Conservation (phyloP, 1,284 basidiomycete species). For the Moesziomyces sp. region DNA sequence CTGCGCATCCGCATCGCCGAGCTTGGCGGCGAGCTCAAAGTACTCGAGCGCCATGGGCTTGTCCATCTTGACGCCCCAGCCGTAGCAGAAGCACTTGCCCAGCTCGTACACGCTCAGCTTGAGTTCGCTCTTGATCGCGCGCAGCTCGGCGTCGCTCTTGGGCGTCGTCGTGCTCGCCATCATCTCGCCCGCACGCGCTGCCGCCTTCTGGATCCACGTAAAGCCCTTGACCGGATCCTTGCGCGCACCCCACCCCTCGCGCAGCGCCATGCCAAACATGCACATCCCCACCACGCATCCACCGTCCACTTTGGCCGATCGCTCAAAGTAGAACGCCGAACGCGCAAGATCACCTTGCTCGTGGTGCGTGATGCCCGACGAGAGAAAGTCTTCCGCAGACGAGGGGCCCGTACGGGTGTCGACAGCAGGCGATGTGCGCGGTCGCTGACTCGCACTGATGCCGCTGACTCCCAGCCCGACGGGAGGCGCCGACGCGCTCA, state of each 20-base stretch:
- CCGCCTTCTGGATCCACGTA: constrained; percentile 82
- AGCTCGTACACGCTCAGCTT: constrained; percentile 91
- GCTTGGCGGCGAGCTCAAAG: constrained; percentile 81
- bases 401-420: constrained; percentile 50
- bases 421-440: constrained; percentile 30
- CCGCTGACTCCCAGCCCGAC: constrained; percentile 2
- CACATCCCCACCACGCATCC: constrained; percentile 90
- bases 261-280: constrained; percentile 87
- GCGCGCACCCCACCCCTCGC: constrained; percentile 86
- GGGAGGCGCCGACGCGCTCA: constrained; percentile 16
- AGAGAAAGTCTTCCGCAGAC: constrained; percentile 57
- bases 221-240: constrained; percentile 77
- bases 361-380: constrained; percentile 79
- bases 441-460: constrained; percentile 2
- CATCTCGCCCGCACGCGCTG: constrained; percentile 82
- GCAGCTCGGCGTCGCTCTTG: constrained; percentile 67
- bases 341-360: constrained; percentile 80
- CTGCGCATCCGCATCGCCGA: constrained; percentile 88
- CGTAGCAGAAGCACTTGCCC: constrained; percentile 89
- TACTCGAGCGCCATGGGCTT: constrained; percentile 76
- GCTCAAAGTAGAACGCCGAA: constrained; percentile 82
- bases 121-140: constrained; percentile 76
- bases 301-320: constrained; percentile 78
- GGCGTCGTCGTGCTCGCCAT: constrained; percentile 72
- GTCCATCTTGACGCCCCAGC: constrained; percentile 87